A percentile compares a stretch with the other conserved stretches of the same genome.
Conservation (phyloP, 2,329 filamentous ascomycete species). For the Diaporthe helianthi region DNA sequence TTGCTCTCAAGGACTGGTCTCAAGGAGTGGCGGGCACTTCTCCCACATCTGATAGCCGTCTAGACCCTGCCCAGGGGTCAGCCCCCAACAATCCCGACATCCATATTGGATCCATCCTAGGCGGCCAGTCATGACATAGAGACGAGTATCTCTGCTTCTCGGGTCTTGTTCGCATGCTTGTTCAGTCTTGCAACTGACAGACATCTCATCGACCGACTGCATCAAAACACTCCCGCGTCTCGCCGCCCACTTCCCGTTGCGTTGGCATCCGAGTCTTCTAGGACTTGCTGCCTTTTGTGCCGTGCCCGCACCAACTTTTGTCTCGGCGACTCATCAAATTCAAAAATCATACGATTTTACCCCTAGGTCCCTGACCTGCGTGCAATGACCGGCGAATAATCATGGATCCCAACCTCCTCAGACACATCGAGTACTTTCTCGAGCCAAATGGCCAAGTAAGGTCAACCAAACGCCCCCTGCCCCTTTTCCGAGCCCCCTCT, state of each 20-base stretch:
- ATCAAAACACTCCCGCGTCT: background rate
- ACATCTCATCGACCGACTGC: conserved; percentile 1
- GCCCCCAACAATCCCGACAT: background rate
- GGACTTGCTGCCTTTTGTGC: conserved; percentile 12
- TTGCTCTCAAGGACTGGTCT: background rate
- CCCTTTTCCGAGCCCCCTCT: background rate
- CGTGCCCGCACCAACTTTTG: conserved; percentile 5
- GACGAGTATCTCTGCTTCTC: background rate
- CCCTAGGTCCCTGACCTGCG: conserved; percentile 21
- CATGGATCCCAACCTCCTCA: conserved; percentile 49
- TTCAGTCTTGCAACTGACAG: conserved; percentile 3
- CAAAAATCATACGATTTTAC: conserved; percentile 5
- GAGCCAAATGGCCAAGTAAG: conserved; percentile 49
- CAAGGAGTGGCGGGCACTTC: background rate
- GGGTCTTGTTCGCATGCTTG: background rate
- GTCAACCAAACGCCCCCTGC: background rate
- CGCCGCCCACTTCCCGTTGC: background rate
- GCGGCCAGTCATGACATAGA: conserved; percentile 12
- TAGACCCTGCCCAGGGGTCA: conserved; percentile 16
- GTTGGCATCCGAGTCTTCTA: conserved; percentile 22
- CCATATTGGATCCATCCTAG: background rate
- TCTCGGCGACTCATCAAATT: conserved; percentile 21
- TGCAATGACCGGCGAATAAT: conserved; percentile 29
- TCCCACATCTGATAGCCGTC: conserved; percentile 2
- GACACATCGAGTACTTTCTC: conserved; percentile 49